Base-by-base conservation (phyloP, 192 early-diverging fungal species). In the Pilaira anomala region DNA sequence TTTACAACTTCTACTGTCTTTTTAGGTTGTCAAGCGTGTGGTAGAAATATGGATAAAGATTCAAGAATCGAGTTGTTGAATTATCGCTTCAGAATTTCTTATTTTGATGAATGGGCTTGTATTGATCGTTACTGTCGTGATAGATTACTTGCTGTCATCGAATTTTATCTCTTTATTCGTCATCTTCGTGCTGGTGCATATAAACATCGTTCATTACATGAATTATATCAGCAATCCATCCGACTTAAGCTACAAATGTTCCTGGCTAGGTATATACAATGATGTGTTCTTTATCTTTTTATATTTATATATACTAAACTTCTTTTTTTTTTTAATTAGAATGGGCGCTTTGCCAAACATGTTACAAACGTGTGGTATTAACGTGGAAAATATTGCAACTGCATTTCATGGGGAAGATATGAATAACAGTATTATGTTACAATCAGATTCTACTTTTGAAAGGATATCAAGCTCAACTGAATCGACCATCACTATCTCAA, bases 111-210 rank as follows among this genome's bases (percentile, higher is more conserved):
- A 39, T 91, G 90, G 90, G 81, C 84, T 30, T 85, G 83, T 53
- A 81, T 90, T 60, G 90, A 90, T 67, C 78, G 82, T n/a, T 83
- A 87, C 62, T 98, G 96, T 73, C 91, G 91, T 33, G 96, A 97
- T 77, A 81, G 94, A 11, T 62, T 98, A 9, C 85, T 93, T 3
- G 85, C 93, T 14, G 91, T 88, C 4, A 87, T 90, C 60, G 93
- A 92, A 44, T 98, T 98, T 63, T 98, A 96, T 75, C 81, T 84
- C 22, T 97, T 96, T 78, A 79, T 95, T 36, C 83, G 91, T 29
- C 87, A 93, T 52, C 71, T 98, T 48, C 84, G 91, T 62, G 87
- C 87, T 44, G 92, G 93, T 1, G 78, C 88, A 21, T 96, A 88
- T 72, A 78, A 87, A 16, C 82, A 83, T 58, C 83, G 92, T 14